A percentile compares a stretch with the other conserved stretches of the same genome.
Conservation (phyloP, 1,284 basidiomycete species). For the Bjerkandera adusta region DNA sequence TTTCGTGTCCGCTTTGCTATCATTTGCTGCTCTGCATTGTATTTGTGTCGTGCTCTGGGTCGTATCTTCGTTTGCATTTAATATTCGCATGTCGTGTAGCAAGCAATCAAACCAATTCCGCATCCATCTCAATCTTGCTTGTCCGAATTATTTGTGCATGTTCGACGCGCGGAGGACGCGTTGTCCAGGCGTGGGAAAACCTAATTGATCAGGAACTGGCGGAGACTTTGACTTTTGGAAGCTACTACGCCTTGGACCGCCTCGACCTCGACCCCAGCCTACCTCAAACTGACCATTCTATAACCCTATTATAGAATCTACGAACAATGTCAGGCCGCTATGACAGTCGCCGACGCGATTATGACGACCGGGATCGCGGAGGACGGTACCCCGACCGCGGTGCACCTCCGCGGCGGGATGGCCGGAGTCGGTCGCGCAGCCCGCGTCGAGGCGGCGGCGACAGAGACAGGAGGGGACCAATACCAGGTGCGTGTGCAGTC, state of each 20-base stretch:
- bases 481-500: constrained; percentile 30
- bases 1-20: constrained; percentile 5
- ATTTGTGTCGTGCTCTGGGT: constrained; percentile 14
- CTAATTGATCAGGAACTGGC: too few species aligned
- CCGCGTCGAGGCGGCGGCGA: constrained; percentile 50
- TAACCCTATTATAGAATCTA: background rate
- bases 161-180: too few species aligned
- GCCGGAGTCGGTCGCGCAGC: constrained; percentile 69
- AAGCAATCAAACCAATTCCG: constrained; percentile 10
- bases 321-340: constrained; percentile 48
- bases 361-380: constrained; percentile 63
- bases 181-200: too few species aligned
- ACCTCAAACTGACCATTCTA: background rate
- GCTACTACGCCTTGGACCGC: too few species aligned
- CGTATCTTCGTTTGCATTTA: constrained; percentile 12
- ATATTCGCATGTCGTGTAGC: constrained; percentile 5
- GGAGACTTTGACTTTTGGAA: too few species aligned
- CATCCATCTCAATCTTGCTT: too few species aligned
- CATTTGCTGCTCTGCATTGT: constrained; percentile 11
- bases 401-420: constrained; percentile 38
- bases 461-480: constrained; percentile 43
- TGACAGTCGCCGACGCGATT: constrained; percentile 59
- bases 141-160: too few species aligned
- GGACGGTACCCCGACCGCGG: constrained; percentile 36
- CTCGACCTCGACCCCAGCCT: too few species aligned